A percentile compares a stretch with the other conserved stretches of the same genome.
Conservation (phyloP, 1,139 yeast genomes). For the Yamadazyma diddensiae region DNA sequence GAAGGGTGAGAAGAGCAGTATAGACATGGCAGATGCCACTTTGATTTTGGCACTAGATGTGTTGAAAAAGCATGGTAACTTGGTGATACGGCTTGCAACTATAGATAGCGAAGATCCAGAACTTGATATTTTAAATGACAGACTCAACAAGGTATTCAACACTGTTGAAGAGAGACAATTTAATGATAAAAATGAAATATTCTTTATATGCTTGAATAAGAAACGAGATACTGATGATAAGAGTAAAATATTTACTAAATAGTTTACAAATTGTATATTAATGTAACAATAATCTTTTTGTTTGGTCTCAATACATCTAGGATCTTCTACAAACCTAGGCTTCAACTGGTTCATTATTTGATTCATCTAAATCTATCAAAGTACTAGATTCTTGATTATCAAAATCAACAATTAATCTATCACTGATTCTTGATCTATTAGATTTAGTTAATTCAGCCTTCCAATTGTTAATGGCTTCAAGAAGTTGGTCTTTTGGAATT, state of each 20-base stretch:
- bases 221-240: constrained; percentile 43
- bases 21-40: constrained; percentile 89
- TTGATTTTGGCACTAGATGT: constrained; percentile 69
- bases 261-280: constrained; percentile 6
- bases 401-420: constrained; percentile 44
- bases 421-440: constrained; percentile 60
- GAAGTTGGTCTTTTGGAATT: constrained; percentile 34
- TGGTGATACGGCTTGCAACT: constrained; percentile 69
- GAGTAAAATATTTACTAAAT: constrained; percentile 34
- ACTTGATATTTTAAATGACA: constrained; percentile 52
- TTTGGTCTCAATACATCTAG: neutral
- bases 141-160: constrained; percentile 59
- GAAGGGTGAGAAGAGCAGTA: constrained; percentile 26
- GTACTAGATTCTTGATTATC: constrained; percentile 11
- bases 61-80: constrained; percentile 64
- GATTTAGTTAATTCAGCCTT: constrained; percentile 49
- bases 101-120: constrained; percentile 54
- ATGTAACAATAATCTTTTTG: constrained; percentile 4
- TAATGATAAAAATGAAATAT: constrained; percentile 47
- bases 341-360: constrained; percentile 13
- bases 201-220: constrained; percentile 63
- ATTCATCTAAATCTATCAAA: constrained; percentile 27
- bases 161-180: constrained; percentile 37
- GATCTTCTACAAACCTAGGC: constrained; percentile 3
- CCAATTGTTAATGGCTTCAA: constrained; percentile 61